Conservation (phyloP, 2,329 filamentous ascomycete genomes). For the Cercospora janseana region DNA sequence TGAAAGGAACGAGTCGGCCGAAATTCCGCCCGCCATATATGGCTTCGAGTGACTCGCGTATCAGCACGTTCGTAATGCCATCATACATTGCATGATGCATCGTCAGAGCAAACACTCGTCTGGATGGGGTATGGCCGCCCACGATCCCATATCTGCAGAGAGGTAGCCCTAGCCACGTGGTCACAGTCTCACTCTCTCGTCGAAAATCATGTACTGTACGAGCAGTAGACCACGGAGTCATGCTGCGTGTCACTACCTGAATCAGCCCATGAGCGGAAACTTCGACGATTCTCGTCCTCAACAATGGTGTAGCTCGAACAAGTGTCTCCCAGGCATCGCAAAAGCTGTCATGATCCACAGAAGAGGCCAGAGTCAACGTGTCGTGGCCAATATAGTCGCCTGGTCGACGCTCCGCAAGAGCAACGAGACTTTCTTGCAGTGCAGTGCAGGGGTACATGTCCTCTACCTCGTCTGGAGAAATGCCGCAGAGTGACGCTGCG, state of each 20-base stretch:
- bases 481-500: neutral
- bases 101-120: slow-evolving; percentile 3
- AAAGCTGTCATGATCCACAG: slow-evolving; percentile 37
- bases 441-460: slow-evolving; percentile 50
- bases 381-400: slow-evolving; percentile 54
- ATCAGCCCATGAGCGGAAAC: slow-evolving; percentile 14
- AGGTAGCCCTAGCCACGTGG: neutral
- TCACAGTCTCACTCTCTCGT: neutral
- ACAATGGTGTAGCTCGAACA: slow-evolving; percentile 35
- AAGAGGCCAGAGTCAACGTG: neutral
- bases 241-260: slow-evolving; percentile 31
- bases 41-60: slow-evolving; percentile 35
- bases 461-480: slow-evolving; percentile 34
- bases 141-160: slow-evolving; percentile 6
- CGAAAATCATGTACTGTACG: slow-evolving; percentile 41
- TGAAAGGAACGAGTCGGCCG: slow-evolving; percentile 17
- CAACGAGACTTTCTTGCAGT: slow-evolving; percentile 45
- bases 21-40: neutral
- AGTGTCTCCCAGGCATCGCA: slow-evolving; percentile 41
- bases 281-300: slow-evolving; percentile 37
- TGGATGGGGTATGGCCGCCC: neutral
- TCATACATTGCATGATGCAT: slow-evolving; percentile 45
- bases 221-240: slow-evolving; percentile 17
- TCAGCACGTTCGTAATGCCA: slow-evolving; percentile 39
- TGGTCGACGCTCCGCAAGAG: slow-evolving; percentile 51